phyloP scores from a whole-genome alignment of 306 rosid species.

The Malus fusca region DNA sequence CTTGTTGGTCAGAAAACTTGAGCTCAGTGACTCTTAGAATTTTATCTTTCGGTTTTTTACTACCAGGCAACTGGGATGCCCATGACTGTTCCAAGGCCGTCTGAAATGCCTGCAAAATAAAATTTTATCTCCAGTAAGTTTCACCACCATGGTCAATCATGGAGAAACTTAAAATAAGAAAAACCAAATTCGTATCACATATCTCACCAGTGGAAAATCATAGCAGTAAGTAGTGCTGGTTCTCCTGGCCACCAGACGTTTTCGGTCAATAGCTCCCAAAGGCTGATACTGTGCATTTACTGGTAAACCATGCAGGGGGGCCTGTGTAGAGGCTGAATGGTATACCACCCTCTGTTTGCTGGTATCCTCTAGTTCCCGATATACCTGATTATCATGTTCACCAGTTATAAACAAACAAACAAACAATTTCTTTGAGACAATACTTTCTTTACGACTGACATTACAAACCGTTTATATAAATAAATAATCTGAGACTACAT shows the following conservation, averaged over 20 bases:
- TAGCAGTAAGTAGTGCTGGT: constrained; percentile 93
- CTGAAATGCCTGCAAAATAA: constrained; percentile 70
- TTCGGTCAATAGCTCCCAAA: constrained; percentile 72
- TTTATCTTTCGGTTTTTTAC: constrained; percentile 42
- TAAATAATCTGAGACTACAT: not conserved
- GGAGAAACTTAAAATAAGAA: not conserved
- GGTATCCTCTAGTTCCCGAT: constrained; percentile 70
- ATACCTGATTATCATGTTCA: constrained; percentile 47
- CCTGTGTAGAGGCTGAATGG: constrained; percentile 46
- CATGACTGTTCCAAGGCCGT: constrained; percentile 80
- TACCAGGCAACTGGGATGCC: constrained; percentile 45
- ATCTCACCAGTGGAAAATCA: constrained; percentile 90
- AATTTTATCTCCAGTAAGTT: constrained; percentile 14
- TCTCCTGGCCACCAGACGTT: constrained; percentile 79
- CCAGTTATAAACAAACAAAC: not conserved
- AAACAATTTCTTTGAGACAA: not conserved
- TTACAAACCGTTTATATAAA: not conserved
- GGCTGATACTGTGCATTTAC: constrained; percentile 77
- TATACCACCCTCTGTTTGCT: constrained; percentile 52
- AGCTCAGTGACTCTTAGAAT: constrained; percentile 72
- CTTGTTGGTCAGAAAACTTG: constrained; percentile 62
- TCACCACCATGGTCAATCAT: not conserved
- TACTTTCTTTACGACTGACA: not conserved
- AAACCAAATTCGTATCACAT: constrained; percentile 10
- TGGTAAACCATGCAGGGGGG: constrained; percentile 64